Evolutionary conservation across 768 basidiomycete species (phyloP).

Genomic region (Suillus lakei): DNA sequence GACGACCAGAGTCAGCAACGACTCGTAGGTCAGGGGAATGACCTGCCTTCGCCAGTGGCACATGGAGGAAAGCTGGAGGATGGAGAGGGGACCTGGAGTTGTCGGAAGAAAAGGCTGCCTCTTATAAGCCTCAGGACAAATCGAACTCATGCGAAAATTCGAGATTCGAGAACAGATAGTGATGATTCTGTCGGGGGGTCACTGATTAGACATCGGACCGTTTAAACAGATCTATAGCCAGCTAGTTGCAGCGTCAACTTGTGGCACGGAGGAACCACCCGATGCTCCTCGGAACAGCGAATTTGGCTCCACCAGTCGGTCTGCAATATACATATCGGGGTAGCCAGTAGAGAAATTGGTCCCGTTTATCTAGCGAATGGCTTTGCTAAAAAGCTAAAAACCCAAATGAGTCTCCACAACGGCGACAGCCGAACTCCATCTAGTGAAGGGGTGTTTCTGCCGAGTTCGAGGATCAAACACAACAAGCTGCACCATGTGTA

Average conservation of each 20-base stretch:
- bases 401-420: conserved; percentile 35
- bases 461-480: conserved; percentile 26
- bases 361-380: conserved; percentile 24
- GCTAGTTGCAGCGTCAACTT: conserved; percentile 25
- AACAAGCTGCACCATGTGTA: conserved; percentile 17
- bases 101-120: conserved; percentile 7
- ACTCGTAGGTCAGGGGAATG: conserved; percentile 18
- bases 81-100: conserved; percentile 22
- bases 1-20: conserved; percentile 15
- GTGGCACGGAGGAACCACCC: conserved; percentile 30
- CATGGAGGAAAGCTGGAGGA: conserved; percentile 47
- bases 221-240: conserved; percentile 24
- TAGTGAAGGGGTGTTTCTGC: conserved; percentile 19
- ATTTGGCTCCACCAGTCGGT: conserved; percentile 26
- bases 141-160: conserved; percentile 20
- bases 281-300: conserved; percentile 38
- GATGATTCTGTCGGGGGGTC: conserved; percentile 26
- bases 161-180: conserved; percentile 27
- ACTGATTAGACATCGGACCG: conserved; percentile 29
- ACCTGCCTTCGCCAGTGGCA: conserved; percentile 75
- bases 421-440: conserved; percentile 24
- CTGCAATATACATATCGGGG: conserved; percentile 28
- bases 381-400: conserved; percentile 39
- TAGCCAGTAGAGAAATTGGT: conserved; percentile 17
- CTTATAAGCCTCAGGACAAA: conserved; percentile 30